Evolutionary conservation across 2,329 filamentous ascomycete genomes (phyloP), one percentile per base, ranked within the genome.

Genomic region (Colletotrichum liriopes): DNA sequence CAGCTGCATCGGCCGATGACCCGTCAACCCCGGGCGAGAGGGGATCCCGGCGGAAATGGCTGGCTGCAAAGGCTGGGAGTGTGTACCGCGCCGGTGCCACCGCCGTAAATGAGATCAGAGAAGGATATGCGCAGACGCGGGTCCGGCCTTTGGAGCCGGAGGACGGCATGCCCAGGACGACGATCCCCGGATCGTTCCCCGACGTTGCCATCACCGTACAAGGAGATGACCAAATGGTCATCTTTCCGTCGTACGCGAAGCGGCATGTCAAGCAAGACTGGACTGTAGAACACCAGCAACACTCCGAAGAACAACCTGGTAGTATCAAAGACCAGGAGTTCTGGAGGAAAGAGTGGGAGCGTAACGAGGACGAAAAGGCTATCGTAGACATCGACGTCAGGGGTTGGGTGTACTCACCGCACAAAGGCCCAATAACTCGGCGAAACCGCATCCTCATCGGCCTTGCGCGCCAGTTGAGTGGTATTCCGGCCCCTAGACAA

Each of bases 171-270:
- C 82, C 82, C 14, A 59, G 64, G 73, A 81, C 84, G 26, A 83
- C 86, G 55, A 93, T 94, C 39, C 92, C 94, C 0, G 93, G 93
- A 0, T 90, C 92, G 1, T 98, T 97, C 78, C 94, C 95, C 0
- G 93, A 98, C 76, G 93, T 94, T 23, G 90, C 93, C n/a, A 93
- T 98, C 72, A 90, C 93, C 20, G 89, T 91, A 14, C 92, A 91
- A 73, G 95, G 94, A 16, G 90, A 94, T 72, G 95, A 98, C 80
- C 94, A 98, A 83, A 94, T 99, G 91, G 90, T 99, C 12, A 81
- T 99, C 32, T 99, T 99, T 76, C 96, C 96, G 0, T 98, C 94
- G 65, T 99, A 99, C 80, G 94, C 94, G 11, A 91, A 95, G 78
- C 88, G 87, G 73, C 93, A 97, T 80, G 81, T 89, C 43, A 92